These are phyloP conservation scores for Starmera dryadoides DNA, from an alignment of 805 yeast genomes.

Conservation along the genomic window DNA sequence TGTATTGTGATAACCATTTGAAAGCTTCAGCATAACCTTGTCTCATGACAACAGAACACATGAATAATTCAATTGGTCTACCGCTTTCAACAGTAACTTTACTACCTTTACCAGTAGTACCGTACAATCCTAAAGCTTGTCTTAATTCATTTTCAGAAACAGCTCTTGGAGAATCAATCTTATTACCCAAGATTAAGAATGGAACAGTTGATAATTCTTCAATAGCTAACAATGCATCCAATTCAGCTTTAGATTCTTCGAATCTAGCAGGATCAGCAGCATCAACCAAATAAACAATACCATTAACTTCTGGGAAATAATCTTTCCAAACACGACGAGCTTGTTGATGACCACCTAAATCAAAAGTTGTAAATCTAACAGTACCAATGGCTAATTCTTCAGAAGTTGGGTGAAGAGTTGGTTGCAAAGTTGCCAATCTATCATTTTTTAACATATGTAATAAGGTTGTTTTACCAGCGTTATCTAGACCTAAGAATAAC, in stretches of 20 bases:
- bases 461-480: slow-evolving; percentile 94
- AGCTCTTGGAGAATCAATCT: slow-evolving; percentile 90
- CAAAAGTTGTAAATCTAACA: slow-evolving; percentile 95
- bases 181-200: slow-evolving; percentile 90
- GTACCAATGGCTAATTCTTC: slow-evolving; percentile 97
- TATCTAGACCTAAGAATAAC: slow-evolving; percentile 91
- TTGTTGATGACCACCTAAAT: slow-evolving; percentile 96
- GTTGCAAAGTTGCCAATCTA: slow-evolving; percentile 94
- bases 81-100: slow-evolving; percentile 57
- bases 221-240: slow-evolving; percentile 86
- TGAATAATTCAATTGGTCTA: slow-evolving; percentile 92
- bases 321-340: slow-evolving; percentile 99
- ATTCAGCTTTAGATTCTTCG: slow-evolving; percentile 89
- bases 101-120: slow-evolving; percentile 90
- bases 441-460: slow-evolving; percentile 87
- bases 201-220: slow-evolving; percentile 90
- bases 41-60: slow-evolving; percentile 98
- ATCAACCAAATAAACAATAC: slow-evolving; percentile 93
- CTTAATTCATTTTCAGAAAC: slow-evolving; percentile 93
- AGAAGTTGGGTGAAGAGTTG: slow-evolving; percentile 97
- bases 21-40: slow-evolving; percentile 98
- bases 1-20: slow-evolving; percentile 96
- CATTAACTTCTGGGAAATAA: slow-evolving; percentile 98
- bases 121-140: slow-evolving; percentile 78
- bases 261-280: slow-evolving; percentile 96